Conservation (phyloP, 345 rosid species). For the Microthlaspi erraticum region DNA sequence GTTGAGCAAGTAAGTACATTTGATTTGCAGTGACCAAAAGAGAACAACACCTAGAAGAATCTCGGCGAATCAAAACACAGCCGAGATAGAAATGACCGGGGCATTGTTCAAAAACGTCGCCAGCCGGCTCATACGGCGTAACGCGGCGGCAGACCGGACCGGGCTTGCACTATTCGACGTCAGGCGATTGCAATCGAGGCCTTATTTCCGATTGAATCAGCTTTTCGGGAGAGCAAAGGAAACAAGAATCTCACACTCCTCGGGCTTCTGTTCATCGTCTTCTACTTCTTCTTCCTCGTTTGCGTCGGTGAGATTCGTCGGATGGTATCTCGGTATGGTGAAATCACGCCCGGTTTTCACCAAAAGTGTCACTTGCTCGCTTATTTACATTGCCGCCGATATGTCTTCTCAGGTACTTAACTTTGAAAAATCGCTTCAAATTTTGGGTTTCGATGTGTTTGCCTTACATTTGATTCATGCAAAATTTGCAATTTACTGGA, state of each 20-base stretch:
- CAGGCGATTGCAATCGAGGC: conserved; percentile 38
- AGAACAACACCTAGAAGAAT: background rate
- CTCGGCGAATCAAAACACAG: background rate
- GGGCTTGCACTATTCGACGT: too few relatives aligned
- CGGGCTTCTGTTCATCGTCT: conserved; percentile 32
- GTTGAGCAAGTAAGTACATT: too few relatives aligned
- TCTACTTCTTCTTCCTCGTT: conserved; percentile 37
- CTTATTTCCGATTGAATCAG: conserved; percentile 50
- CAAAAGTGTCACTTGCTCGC: conserved; percentile 66
- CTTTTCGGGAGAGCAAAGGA: conserved; percentile 46
- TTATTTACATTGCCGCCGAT: conserved; percentile 82
- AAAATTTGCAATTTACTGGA: background rate
- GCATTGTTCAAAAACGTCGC: conserved; percentile 27
- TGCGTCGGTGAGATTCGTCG: conserved; percentile 56
- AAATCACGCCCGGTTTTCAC: conserved; percentile 82
- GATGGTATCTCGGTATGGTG: conserved; percentile 86
- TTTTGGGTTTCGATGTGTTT: background rate
- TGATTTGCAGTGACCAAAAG: too few relatives aligned
- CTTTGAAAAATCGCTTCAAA: background rate
- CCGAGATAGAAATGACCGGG: conserved; percentile 16
- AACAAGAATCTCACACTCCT: conserved; percentile 37
- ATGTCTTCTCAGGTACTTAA: conserved; percentile 96
- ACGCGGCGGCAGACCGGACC: background rate
- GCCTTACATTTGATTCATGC: too few relatives aligned
- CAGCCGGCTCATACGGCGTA: conserved; percentile 21